phyloP scores from a whole-genome alignment of 2,329 filamentous ascomycete species.

The Fusarium devonianum region DNA sequence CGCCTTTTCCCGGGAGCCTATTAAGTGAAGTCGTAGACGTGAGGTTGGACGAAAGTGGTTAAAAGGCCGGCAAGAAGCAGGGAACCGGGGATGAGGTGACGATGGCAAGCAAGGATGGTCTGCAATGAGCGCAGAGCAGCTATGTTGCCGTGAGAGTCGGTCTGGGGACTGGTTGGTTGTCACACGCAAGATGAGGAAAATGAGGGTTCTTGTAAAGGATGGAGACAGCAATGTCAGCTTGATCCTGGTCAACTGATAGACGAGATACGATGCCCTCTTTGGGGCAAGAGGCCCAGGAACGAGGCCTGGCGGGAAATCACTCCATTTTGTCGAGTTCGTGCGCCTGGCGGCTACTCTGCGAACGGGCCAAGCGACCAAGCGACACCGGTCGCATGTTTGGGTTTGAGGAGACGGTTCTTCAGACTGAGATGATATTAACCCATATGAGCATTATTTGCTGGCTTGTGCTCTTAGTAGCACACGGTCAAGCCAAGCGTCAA shows the following conservation, averaged over 20 bases:
- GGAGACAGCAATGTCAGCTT: constrained; percentile 25
- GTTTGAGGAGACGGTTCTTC: constrained; percentile 55
- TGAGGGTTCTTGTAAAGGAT: constrained; percentile 3
- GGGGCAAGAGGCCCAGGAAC: neutral
- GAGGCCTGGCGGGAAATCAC: neutral
- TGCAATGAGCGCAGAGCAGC: constrained; percentile 35
- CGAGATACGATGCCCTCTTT: constrained; percentile 7
- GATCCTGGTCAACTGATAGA: constrained; percentile 18
- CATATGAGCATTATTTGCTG: constrained; percentile 19
- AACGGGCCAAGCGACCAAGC: constrained; percentile 33
- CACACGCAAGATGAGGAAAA: constrained; percentile 16
- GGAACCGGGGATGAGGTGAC: constrained; percentile 34
- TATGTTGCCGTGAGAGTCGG: constrained; percentile 29
- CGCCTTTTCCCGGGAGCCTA: constrained; percentile 38
- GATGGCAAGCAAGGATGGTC: constrained; percentile 33
- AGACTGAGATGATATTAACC: constrained; percentile 26
- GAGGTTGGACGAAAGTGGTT: constrained; percentile 37
- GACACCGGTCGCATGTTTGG: constrained; percentile 54
- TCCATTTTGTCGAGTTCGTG: constrained; percentile 1
- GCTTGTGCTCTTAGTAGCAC: neutral
- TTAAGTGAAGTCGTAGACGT: constrained; percentile 31
- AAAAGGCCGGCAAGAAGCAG: constrained; percentile 37
- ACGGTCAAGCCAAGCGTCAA: constrained; percentile 24
- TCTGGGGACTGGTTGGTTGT: constrained; percentile 35
- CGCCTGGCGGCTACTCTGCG: constrained; percentile 10